phyloP scores from a whole-genome alignment of 257 asterid species.

The Solanum appendiculatum region DNA sequence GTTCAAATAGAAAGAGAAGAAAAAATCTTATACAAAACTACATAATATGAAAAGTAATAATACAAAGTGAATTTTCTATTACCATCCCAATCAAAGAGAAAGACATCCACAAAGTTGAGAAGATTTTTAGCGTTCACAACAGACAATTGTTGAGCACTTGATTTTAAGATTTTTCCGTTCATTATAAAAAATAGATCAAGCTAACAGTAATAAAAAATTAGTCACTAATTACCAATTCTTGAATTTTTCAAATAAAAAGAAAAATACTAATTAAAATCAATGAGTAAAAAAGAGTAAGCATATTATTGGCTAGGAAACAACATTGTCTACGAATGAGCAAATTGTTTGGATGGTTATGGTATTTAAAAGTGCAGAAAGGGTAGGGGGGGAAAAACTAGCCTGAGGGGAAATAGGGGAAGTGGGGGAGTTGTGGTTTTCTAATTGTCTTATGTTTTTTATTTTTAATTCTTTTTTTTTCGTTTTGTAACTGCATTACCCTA shows the following conservation, averaged over 20 bases:
- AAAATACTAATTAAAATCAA: neutral
- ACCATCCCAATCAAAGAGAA: slow-evolving; percentile 93
- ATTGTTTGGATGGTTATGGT: no score
- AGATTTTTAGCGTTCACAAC: slow-evolving; percentile 19
- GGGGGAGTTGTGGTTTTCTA: no score
- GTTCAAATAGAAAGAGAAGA: no score
- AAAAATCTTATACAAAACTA: no score
- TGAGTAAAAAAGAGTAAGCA: neutral
- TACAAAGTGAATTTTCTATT: no score
- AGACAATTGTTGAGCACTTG: neutral
- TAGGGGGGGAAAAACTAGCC: no score
- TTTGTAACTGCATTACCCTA: no score
- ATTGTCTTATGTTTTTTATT: no score
- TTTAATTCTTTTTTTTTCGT: no score
- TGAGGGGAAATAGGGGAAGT: no score
- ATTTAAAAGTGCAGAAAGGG: no score
- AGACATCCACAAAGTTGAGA: slow-evolving; percentile 64
- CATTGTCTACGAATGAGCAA: neutral
- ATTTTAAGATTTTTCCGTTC: neutral
- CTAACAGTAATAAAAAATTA: neutral
- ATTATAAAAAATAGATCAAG: neutral
- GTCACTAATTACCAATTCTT: neutral
- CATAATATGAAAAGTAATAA: no score
- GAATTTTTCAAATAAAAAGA: neutral
- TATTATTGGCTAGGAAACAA: neutral